phyloP scores from a whole-genome alignment of 2,329 filamentous ascomycete genomes.

The Gremmenia infestans region DNA sequence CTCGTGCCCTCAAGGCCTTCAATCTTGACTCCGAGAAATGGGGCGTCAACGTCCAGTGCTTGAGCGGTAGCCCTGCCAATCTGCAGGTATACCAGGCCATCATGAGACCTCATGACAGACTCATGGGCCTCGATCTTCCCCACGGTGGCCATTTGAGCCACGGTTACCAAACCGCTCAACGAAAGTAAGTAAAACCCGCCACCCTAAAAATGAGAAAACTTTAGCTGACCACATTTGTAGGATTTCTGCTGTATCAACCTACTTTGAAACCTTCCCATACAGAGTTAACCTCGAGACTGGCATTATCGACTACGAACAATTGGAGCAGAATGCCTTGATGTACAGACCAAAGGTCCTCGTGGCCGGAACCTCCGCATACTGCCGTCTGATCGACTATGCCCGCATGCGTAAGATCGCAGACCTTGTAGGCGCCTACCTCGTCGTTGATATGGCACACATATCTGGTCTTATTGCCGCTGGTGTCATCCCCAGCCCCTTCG shows the following conservation, averaged over 20 bases:
- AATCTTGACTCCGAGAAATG: conserved; percentile 81
- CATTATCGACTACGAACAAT: conserved; percentile 92
- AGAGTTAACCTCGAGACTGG: conserved; percentile 83
- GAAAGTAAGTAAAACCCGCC: conserved; percentile 58
- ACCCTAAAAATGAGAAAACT: not conserved
- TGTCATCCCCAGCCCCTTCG: conserved; percentile 91
- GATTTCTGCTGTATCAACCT: conserved; percentile 96
- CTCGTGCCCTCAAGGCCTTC: conserved; percentile 88
- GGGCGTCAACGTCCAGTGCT: conserved; percentile 97
- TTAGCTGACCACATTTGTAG: conserved; percentile 33
- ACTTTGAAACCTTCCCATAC: conserved; percentile 99
- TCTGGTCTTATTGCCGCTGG: conserved; percentile 90
- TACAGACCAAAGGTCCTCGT: conserved; percentile 96
- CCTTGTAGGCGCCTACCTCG: conserved; percentile 86
- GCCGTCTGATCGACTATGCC: conserved; percentile 92
- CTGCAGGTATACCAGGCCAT: conserved; percentile 97
- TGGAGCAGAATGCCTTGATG: conserved; percentile 83
- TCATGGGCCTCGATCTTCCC: conserved; percentile 96
- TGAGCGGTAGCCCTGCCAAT: conserved; percentile 92
- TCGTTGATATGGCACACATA: conserved; percentile 98
- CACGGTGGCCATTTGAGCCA: conserved; percentile 95
- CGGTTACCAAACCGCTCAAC: conserved; percentile 92
- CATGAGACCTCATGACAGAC: conserved; percentile 88
- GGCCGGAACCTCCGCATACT: conserved; percentile 96
- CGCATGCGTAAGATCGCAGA: conserved; percentile 96